phyloP scores from a whole-genome alignment of 345 rosid species.

The Populus simonii region DNA sequence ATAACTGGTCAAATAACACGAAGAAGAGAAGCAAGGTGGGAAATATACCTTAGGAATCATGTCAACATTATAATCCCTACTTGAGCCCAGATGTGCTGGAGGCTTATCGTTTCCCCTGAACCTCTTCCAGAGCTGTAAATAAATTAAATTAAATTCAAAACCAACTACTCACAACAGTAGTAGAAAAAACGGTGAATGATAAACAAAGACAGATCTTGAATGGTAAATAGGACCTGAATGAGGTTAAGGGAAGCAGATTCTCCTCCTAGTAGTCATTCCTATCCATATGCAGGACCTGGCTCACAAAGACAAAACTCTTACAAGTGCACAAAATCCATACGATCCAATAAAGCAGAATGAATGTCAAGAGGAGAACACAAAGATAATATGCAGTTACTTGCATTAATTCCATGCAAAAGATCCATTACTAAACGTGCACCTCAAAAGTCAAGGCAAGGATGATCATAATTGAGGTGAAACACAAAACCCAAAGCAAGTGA shows the following conservation, averaged over 20 bases:
- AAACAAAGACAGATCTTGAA: background rate
- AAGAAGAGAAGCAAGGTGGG: background rate
- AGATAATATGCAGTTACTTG: background rate
- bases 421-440: background rate
- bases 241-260: conserved; percentile 98
- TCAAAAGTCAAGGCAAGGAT: background rate
- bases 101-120: conserved; percentile 86
- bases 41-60: conserved; percentile 88
- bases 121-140: conserved; percentile 86
- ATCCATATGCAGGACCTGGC: conserved; percentile 97
- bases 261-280: conserved; percentile 97
- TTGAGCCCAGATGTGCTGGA: conserved; percentile 86
- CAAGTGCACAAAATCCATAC: background rate
- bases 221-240: conserved; percentile 56
- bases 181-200: background rate
- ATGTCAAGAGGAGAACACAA: background rate
- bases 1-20: background rate
- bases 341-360: background rate
- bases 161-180: background rate
- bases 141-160: conserved; percentile 3
- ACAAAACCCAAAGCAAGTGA: background rate
- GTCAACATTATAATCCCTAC: conserved; percentile 96
- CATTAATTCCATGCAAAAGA: background rate
- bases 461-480: background rate
- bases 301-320: background rate